phyloP scores from a whole-genome alignment of 345 rosid species.

The Hibiscus syriacus region DNA sequence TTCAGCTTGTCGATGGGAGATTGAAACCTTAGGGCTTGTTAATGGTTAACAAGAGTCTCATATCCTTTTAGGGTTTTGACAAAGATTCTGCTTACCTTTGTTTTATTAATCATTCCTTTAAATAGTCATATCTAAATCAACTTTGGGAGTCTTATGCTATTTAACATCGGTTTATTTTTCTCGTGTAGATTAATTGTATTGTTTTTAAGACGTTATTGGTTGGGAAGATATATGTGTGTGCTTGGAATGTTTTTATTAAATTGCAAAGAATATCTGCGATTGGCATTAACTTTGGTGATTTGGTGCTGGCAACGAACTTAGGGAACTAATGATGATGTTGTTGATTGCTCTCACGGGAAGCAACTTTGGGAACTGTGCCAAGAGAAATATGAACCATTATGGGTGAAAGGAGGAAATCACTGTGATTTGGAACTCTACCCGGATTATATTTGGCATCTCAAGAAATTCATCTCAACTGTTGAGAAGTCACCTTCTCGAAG shows the following conservation, averaged over 20 bases:
- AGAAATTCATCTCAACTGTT: slow-evolving; percentile 65
- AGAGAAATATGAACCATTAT: slow-evolving; percentile 92
- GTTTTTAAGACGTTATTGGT: too few species aligned
- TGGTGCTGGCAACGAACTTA: slow-evolving; percentile 18
- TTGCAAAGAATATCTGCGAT: neutral
- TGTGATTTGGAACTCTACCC: slow-evolving; percentile 80
- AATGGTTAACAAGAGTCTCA: too few species aligned
- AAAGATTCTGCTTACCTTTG: too few species aligned
- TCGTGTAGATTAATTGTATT: too few species aligned
- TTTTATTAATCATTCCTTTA: too few species aligned
- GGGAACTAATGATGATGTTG: slow-evolving; percentile 95
- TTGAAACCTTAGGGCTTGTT: neutral
- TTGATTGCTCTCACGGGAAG: slow-evolving; percentile 90
- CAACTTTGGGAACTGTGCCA: slow-evolving; percentile 94
- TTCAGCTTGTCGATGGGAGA: too few species aligned
- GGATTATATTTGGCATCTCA: slow-evolving; percentile 78
- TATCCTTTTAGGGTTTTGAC: too few species aligned
- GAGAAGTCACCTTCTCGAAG: slow-evolving; percentile 65
- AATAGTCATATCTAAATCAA: too few species aligned
- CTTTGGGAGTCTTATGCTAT: too few species aligned
- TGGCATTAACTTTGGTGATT: neutral
- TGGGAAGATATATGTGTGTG: neutral
- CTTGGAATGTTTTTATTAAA: neutral
- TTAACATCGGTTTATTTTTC: too few species aligned
- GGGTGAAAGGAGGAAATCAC: slow-evolving; percentile 92